These are phyloP conservation scores for Alternaria triticimaculans DNA, from an alignment of 2,329 filamentous ascomycete genomes.

Conservation along the genomic window DNA sequence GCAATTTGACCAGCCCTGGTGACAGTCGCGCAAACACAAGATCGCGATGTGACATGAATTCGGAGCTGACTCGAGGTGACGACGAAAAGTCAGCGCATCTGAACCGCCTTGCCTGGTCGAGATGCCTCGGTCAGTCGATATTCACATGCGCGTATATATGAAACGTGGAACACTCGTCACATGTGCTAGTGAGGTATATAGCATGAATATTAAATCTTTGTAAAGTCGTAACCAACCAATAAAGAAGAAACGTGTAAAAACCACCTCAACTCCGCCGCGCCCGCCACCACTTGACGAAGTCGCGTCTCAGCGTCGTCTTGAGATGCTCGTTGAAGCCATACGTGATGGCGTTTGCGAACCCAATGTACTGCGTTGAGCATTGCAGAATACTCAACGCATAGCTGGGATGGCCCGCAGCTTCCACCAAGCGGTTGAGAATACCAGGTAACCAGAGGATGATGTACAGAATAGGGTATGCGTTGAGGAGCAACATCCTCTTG, in stretches of 20 bases:
- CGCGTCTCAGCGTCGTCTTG: not conserved
- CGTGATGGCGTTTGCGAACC: slow-evolving; percentile 25
- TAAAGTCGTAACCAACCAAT: not conserved
- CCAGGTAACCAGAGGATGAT: slow-evolving; percentile 45
- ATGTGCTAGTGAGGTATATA: not conserved
- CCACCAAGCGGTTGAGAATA: slow-evolving; percentile 31
- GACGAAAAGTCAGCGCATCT: not conserved
- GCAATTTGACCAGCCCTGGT: not conserved
- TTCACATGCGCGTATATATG: not conserved
- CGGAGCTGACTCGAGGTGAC: not conserved
- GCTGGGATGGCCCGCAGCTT: slow-evolving; percentile 18
- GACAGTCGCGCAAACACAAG: not conserved
- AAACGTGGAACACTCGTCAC: not conserved
- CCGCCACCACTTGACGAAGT: not conserved
- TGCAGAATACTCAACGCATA: slow-evolving; percentile 18
- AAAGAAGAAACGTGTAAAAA: not conserved
- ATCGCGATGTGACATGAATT: not conserved
- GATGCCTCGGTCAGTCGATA: not conserved
- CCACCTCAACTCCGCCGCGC: not conserved
- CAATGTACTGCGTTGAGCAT: slow-evolving; percentile 29
- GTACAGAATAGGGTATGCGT: slow-evolving; percentile 45
- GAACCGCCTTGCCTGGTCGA: not conserved
- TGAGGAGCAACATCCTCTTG: slow-evolving; percentile 39
- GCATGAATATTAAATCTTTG: not conserved
- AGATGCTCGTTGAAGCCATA: slow-evolving; percentile 30